Base-by-base conservation (phyloP, 805 yeast genomes). In the Ascoidea tarda region DNA sequence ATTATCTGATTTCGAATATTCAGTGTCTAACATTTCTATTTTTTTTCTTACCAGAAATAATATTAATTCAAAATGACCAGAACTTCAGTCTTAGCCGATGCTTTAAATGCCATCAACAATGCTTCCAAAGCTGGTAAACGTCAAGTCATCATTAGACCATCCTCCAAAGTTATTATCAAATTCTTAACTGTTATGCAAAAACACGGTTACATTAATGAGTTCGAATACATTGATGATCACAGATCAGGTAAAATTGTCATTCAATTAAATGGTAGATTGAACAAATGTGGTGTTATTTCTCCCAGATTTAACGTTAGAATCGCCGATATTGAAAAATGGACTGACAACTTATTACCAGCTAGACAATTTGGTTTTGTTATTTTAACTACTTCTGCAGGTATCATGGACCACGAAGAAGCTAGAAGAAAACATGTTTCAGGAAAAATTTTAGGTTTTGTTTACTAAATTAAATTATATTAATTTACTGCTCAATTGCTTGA, bases 391-490 rank as follows among this genome's bases (percentile, higher is more conserved):
- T 91, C 97, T 68, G 96, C 97, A 67, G 98, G 98, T 79, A 90
- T 90, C 69, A 89, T 90, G 96, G 97, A 91, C 83, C 98, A 90
- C 81, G 97, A 91, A 82, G 97, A 90, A 81, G 98, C 98, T 70
- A 87, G 96, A 84, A 86, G 97, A 84, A 91, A 90, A 87, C 97
- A 90, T 80, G 97, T 90, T 66, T 88, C 96, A 66, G 98, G 98
- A 76, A 90, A 90, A 84, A 86, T 90, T 76, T 85, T 90, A 71
- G 98, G 97, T 72, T 90, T 87, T 81, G 96, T 90, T 63, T 90
- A 90, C 86, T 90, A 86, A 69, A 62, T 32, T 90, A 86, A 69
- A 62, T 32, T 46, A 21, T 21, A 21, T 21, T 21, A 21, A 21
- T 21, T 21, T 21, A 21, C 28, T 21, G 2, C 28, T 21, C 28